Conservation (phyloP, 192 early-diverging fungal genomes). For the Gigaspora rosea region DNA sequence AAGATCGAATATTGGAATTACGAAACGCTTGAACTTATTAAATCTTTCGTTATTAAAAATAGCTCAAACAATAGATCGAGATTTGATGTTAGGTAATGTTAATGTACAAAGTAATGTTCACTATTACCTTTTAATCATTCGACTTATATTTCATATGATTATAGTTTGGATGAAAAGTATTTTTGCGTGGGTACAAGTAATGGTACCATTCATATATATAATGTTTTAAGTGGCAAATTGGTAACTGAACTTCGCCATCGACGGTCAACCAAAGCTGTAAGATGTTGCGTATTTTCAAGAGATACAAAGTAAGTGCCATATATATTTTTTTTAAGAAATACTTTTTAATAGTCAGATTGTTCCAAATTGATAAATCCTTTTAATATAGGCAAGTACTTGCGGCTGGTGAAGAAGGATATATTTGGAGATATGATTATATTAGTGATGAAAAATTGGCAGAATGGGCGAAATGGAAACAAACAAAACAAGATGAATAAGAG, state of each 20-base stretch:
- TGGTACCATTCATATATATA: conserved; percentile 72
- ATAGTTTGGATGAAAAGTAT: conserved; percentile 68
- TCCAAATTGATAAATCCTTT: too few species aligned
- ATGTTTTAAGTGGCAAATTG: conserved; percentile 64
- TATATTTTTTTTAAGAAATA: background rate
- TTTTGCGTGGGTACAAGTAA: conserved; percentile 74
- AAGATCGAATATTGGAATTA: conserved; percentile 78
- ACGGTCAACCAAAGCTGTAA: conserved; percentile 75
- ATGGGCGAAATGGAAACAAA: conserved; percentile 60
- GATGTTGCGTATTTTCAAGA: conserved; percentile 75
- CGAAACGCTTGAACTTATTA: conserved; percentile 45
- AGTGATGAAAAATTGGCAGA: conserved; percentile 70
- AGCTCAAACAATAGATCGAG: conserved; percentile 43
- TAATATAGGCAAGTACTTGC: conserved; percentile 62
- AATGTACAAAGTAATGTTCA: background rate
- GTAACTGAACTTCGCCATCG: conserved; percentile 70
- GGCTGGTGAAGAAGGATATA: conserved; percentile 74
- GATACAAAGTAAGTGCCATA: conserved; percentile 62
- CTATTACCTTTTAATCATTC: background rate
- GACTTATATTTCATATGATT: too few species aligned
- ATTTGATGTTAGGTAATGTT: conserved; percentile 45
- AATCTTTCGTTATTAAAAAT: conserved; percentile 47
- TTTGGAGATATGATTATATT: conserved; percentile 85
- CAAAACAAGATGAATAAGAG: too few species aligned
- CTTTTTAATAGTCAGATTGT: background rate